A percentile compares a stretch with the other conserved stretches of the same genome.
These are phyloP conservation scores for Populus alba DNA, from an alignment of 345 rosid genomes.

Conservation along the genomic window DNA sequence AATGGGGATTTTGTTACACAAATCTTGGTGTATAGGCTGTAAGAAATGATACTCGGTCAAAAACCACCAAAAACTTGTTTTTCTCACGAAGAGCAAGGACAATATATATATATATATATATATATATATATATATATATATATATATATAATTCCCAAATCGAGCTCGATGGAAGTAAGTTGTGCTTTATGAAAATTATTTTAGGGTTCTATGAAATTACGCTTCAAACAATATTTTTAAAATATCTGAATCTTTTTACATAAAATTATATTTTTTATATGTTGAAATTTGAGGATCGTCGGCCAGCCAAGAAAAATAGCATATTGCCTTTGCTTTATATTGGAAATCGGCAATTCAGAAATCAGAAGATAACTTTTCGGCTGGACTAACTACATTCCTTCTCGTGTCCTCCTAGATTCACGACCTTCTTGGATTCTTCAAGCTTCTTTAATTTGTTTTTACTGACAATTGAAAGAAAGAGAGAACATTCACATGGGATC, in stretches of 20 bases:
- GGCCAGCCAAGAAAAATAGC: slow-evolving; percentile 10
- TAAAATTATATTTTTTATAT: too few species aligned
- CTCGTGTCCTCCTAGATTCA: neutral
- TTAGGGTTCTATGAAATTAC: too few species aligned
- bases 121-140: too few species aligned
- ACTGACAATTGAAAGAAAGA: neutral
- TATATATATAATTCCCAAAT: neutral
- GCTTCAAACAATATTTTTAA: too few species aligned
- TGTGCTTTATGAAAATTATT: neutral
- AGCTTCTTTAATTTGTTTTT: neutral
- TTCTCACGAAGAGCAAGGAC: too few species aligned
- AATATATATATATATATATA: too few species aligned
- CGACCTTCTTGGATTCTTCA: neutral
- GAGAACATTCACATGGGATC: slow-evolving; percentile 1
- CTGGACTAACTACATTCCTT: neutral
- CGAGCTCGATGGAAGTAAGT: neutral
- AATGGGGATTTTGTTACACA: neutral
- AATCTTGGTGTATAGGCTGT: too few species aligned
- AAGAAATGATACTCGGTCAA: too few species aligned
- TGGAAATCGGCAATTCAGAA: neutral
- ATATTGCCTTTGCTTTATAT: neutral
- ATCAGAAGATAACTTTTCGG: neutral
- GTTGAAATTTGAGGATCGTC: neutral
- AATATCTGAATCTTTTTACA: too few species aligned
- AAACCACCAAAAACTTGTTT: too few species aligned